These are phyloP conservation scores for Musa itinerans DNA, from an alignment of 176 grass and related monocot genomes.

Conservation along the genomic window DNA sequence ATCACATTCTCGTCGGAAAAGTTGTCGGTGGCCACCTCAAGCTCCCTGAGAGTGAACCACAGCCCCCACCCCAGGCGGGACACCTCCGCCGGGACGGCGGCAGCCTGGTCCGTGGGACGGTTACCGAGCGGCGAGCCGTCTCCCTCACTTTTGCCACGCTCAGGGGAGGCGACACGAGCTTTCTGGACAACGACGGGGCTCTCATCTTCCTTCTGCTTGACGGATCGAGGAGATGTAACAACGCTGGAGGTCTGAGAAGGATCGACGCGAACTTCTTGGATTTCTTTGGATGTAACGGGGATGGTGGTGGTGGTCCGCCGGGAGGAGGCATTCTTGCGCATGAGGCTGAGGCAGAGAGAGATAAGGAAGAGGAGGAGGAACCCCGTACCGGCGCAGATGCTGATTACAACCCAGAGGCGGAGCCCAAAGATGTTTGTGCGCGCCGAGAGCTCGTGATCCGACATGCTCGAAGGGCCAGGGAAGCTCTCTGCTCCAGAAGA, in stretches of 20 bases:
- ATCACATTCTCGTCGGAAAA: conserved; percentile 87
- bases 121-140: conserved; percentile 50
- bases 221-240: neutral
- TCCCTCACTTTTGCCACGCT: conserved; percentile 41
- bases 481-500: neutral
- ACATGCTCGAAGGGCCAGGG: neutral
- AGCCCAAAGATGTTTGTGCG: conserved; percentile 2
- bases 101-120: conserved; percentile 23
- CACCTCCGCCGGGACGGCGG: conserved; percentile 49
- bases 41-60: conserved; percentile 96
- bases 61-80: conserved; percentile 87
- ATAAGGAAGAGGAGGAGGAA: neutral
- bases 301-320: neutral
- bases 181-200: conserved; percentile 14
- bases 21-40: conserved; percentile 67
- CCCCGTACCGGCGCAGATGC: neutral
- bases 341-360: neutral
- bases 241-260: neutral
- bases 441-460: neutral
- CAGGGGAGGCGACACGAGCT: conserved; percentile 67
- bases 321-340: neutral
- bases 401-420: neutral
- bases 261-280: neutral
- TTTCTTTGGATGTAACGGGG: conserved; percentile 5
- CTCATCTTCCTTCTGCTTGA: neutral